These are phyloP conservation scores for Toxicodendron radicans DNA, from an alignment of 345 rosid genomes.

Conservation along the genomic window DNA sequence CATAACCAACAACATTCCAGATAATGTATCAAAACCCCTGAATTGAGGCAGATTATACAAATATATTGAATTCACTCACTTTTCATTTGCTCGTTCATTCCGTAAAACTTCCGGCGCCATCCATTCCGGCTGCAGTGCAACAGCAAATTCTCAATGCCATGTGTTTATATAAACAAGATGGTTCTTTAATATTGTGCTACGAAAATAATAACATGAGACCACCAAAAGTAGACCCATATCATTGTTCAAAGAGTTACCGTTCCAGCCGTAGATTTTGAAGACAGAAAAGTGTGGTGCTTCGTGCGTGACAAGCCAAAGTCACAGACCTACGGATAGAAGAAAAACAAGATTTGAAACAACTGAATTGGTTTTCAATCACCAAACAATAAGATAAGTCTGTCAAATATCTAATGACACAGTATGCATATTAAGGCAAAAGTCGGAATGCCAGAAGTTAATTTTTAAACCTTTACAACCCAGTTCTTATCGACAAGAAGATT, in stretches of 20 bases:
- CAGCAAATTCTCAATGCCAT: conserved; percentile 10
- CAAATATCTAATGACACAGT: not conserved
- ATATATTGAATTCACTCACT: conserved; percentile 49
- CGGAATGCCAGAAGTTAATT: not conserved
- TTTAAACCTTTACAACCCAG: conserved; percentile 87
- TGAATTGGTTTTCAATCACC: not conserved
- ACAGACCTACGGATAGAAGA: conserved; percentile 56
- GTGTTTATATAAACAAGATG: not conserved
- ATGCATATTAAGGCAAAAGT: not conserved
- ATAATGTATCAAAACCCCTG: not conserved
- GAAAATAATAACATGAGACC: not conserved
- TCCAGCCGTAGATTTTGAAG: conserved; percentile 97
- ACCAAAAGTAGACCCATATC: not conserved
- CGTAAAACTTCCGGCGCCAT: conserved; percentile 99
- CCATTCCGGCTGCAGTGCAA: conserved; percentile 89
- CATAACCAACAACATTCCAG: conserved; percentile 3
- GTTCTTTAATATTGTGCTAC: not conserved
- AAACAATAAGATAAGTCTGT: not conserved
- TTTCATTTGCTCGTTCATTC: conserved; percentile 95
- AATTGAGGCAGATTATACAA: not conserved
- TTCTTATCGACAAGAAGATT: conserved; percentile 96
- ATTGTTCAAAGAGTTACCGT: conserved; percentile 46
- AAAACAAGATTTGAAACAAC: conserved; percentile 8
- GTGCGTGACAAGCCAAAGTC: conserved; percentile 96
- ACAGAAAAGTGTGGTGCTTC: conserved; percentile 87